Conservation (phyloP, 2,329 filamentous ascomycete species). For the Escovopsis sp. region DNA sequence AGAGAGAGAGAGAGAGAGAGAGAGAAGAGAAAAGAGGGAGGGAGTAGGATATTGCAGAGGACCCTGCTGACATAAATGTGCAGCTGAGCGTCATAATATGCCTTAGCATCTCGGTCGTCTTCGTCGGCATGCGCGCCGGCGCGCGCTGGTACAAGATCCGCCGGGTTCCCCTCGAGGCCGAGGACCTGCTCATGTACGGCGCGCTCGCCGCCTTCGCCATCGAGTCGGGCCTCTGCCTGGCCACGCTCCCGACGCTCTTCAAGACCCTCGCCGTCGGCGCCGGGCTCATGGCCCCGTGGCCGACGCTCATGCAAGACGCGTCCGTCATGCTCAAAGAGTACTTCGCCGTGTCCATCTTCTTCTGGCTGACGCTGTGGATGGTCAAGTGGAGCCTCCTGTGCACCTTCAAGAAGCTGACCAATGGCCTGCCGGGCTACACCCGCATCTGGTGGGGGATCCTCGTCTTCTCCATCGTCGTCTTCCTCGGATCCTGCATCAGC, state of each 20-base stretch:
- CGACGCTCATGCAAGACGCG: conserved; percentile 2
- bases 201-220: conserved; percentile 7
- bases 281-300: conserved; percentile 3
- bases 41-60: too few relatives aligned
- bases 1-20: too few relatives aligned
- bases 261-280: conserved; percentile 4
- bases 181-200: conserved; percentile 9
- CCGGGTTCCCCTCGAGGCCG: conserved; percentile 4
- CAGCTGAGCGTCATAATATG: conserved; percentile 6
- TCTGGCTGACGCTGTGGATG: conserved; percentile 10
- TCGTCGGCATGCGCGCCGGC: conserved; percentile 7
- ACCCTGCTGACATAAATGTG: too few relatives aligned
- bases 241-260: conserved; percentile 9
- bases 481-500: conserved; percentile 9
- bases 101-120: conserved; percentile 6
- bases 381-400: conserved; percentile 11
- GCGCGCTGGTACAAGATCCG: conserved; percentile 9
- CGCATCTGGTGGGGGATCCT: conserved; percentile 8
- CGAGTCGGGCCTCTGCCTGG: conserved; percentile 7
- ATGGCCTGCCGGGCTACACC: conserved; percentile 7
- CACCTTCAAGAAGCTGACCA: conserved; percentile 9
- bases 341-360: conserved; percentile 11
- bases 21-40: too few relatives aligned
- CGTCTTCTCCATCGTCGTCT: conserved; percentile 8
- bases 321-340: conserved; percentile 9